These are phyloP conservation scores for Lyophyllum semitale DNA, from an alignment of 768 basidiomycete species.

Conservation along the genomic window DNA sequence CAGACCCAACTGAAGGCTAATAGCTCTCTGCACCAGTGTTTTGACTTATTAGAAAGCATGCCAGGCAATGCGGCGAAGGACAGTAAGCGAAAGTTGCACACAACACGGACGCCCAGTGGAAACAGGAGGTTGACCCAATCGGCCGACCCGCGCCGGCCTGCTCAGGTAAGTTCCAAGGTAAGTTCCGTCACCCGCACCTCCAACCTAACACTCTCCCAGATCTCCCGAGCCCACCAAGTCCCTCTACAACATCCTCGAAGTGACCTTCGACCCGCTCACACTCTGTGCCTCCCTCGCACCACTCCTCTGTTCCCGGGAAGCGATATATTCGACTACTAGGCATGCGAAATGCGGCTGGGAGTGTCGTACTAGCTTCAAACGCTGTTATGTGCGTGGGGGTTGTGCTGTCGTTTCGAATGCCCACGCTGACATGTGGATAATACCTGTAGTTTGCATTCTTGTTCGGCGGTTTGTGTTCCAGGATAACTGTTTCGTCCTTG, in stretches of 20 bases:
- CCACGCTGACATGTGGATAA: too few species aligned
- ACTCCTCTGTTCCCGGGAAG: slow-evolving; percentile 64
- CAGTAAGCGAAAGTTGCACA: not conserved
- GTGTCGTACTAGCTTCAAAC: too few species aligned
- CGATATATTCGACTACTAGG: too few species aligned
- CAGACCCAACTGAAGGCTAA: not conserved
- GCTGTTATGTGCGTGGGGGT: too few species aligned
- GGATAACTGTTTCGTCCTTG: too few species aligned
- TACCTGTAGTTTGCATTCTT: too few species aligned
- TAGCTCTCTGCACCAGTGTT: not conserved
- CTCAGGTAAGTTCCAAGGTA: slow-evolving; percentile 78
- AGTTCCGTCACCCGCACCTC: not conserved
- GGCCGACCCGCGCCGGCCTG: slow-evolving; percentile 84
- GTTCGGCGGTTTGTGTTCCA: too few species aligned
- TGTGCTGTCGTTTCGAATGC: too few species aligned
- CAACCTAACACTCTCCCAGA: slow-evolving; percentile 57
- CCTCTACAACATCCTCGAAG: slow-evolving; percentile 88
- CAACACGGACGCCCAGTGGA: too few species aligned
- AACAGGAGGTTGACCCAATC: too few species aligned
- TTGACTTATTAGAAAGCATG: not conserved
- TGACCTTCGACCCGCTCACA: slow-evolving; percentile 89
- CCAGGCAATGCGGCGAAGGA: not conserved
- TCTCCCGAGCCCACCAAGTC: slow-evolving; percentile 72
- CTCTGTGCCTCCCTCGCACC: slow-evolving; percentile 81
- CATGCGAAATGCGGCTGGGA: too few species aligned